Conservation (phyloP, 345 rosid genomes). For the Rhodomyrtus tomentosa region DNA sequence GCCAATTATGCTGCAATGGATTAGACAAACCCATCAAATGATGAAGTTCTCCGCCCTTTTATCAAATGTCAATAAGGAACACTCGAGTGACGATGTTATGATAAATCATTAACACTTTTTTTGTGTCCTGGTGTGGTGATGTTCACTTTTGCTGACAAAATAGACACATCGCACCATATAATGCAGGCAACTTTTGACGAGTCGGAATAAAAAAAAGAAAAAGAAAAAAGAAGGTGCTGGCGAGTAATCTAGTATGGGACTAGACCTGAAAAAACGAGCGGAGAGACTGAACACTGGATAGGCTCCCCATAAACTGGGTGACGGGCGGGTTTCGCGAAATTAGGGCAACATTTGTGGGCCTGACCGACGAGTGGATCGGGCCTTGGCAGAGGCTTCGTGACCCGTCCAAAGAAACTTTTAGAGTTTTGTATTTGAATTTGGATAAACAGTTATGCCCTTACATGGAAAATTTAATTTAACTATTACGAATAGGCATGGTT, state of each 20-base stretch:
- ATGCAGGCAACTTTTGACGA: background rate
- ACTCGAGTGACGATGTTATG: background rate
- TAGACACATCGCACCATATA: background rate
- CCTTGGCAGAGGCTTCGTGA: background rate
- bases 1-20: background rate
- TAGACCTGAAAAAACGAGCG: background rate
- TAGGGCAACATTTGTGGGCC: background rate
- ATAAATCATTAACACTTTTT: background rate
- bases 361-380: background rate
- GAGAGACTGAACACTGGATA: background rate
- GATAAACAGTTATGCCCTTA: background rate
- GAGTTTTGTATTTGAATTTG: background rate
- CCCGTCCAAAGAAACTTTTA: background rate
- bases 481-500: too few species aligned
- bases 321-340: background rate
- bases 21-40: background rate
- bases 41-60: background rate
- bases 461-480: background rate
- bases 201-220: too few species aligned
- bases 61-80: background rate
- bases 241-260: background rate
- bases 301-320: background rate
- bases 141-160: background rate
- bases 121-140: background rate
- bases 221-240: too few species aligned